Base-by-base conservation (phyloP, 2,329 filamentous ascomycete genomes). In the Fusarium annulatum region DNA sequence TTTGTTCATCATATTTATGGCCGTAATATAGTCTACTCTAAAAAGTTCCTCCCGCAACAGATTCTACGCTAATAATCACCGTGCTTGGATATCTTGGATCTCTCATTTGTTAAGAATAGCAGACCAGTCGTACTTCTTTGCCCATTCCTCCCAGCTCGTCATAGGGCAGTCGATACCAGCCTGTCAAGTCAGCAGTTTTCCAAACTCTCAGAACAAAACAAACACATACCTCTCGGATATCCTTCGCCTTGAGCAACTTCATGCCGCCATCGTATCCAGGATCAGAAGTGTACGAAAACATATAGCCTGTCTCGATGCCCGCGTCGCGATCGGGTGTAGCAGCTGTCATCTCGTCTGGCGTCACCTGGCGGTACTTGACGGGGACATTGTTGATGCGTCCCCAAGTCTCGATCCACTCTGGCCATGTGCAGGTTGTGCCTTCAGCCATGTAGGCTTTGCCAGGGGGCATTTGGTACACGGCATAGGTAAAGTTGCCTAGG, bases 191-290 rank as follows among this genome's bases (percentile, higher is more conserved):
- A 42, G 49, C 9, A 63, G 18, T 14, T 7, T 12, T 15, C 15
- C 3, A 18, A 4, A 42, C 6, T 42, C 14, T 10, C 39, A 15
- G 8, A 10, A n/a, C 21, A n/a, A 42, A 7, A 12, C 3, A 7
- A 7, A 15, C 3, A 7, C 82, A 80, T 70, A 86, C 86, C 78
- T 84, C 81, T 58, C 75, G 77, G 41, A 88, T 75, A 71, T 88
- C 84, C 57, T 82, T 79, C 0, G 84, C 85, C 48, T 72, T 85
- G 61, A 87, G 61, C 21, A 87, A 63, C 0, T 80, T 74, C 79
- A 84, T 85, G 1, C 79, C 85, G 2, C 86, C 86, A 67, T 86
- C 85, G 61, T 88, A 88, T 0, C 86, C 86, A 0, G 86, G 85
- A 41, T 86, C 80, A 0, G 82, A 84, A 16, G 80, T 82, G 67